Evolutionary conservation across 208 protist genomes (phyloP).

Genomic region (Phytomonas sp.): DNA sequence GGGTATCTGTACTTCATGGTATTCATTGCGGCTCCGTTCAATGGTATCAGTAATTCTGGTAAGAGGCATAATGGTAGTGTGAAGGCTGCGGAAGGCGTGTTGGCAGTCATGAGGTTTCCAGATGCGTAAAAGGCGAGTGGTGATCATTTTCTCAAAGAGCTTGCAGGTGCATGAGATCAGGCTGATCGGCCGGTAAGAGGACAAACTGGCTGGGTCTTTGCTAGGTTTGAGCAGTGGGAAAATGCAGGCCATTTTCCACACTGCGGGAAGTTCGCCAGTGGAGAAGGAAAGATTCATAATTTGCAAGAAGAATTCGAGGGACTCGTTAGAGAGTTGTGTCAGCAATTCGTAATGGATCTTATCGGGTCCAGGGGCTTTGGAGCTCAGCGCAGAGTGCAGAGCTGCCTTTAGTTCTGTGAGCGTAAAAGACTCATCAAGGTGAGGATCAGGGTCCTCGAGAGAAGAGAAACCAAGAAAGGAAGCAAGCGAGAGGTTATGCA

Average conservation of each 20-base stretch:
- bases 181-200: not conserved
- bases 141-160: not conserved
- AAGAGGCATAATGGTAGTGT: constrained; percentile 3
- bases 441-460: not conserved
- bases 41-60: not conserved
- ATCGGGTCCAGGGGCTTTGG: not conserved
- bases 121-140: not conserved
- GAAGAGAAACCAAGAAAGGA: not conserved
- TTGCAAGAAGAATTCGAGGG: not conserved
- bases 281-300: not conserved
- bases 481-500: not conserved
- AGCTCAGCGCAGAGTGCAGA: not conserved
- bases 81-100: not conserved
- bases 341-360: not conserved
- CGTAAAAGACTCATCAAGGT: not conserved
- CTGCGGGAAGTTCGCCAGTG: not conserved
- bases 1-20: not conserved
- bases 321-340: not conserved
- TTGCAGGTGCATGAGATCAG: not conserved
- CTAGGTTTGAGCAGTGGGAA: not conserved
- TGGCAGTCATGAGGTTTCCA: not conserved
- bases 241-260: not conserved
- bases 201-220: not conserved
- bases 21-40: not conserved
- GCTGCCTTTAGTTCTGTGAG: not conserved